phyloP scores from a whole-genome alignment of 1,284 basidiomycete genomes.

The Moesziomyces aphidis region DNA sequence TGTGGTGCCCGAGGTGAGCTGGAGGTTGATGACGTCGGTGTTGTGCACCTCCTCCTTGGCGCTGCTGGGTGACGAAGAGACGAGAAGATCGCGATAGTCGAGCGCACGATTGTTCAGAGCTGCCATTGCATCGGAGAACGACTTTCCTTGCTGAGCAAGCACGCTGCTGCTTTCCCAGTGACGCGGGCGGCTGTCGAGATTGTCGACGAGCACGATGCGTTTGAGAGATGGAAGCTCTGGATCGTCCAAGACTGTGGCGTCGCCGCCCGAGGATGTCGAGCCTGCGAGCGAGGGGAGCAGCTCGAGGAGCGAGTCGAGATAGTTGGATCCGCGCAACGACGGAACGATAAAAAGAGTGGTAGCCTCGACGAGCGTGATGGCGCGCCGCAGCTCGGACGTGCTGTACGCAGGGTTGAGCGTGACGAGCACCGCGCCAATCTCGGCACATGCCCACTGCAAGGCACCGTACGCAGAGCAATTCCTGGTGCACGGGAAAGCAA shows the following conservation, averaged over 20 bases:
- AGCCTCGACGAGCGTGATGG: constrained; percentile 77
- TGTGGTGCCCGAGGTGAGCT: constrained; percentile 47
- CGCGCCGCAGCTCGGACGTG: constrained; percentile 75
- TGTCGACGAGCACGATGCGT: constrained; percentile 78
- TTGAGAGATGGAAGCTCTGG: constrained; percentile 75
- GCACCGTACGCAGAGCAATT: constrained; percentile 77
- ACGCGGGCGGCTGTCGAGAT: constrained; percentile 67
- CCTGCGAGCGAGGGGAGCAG: constrained; percentile 76
- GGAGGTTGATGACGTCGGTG: constrained; percentile 82
- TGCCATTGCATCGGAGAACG: constrained; percentile 44
- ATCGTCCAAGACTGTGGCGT: constrained; percentile 71
- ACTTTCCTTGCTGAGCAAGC: constrained; percentile 38
- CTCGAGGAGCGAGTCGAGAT: constrained; percentile 70
- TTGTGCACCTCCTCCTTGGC: constrained; percentile 71
- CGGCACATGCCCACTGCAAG: constrained; percentile 84
- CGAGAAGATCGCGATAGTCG: constrained; percentile 56
- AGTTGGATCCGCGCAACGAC: constrained; percentile 65
- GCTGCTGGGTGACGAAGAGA: constrained; percentile 72
- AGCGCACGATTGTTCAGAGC: constrained; percentile 28
- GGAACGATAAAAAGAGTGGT: constrained; percentile 80
- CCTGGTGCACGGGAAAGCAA: constrained; percentile 4
- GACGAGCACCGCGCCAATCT: constrained; percentile 81
- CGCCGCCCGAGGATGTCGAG: constrained; percentile 67
- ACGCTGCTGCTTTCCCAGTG: constrained; percentile 55
- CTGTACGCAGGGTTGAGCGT: constrained; percentile 86